Evolutionary conservation across 2,329 filamentous ascomycete genomes (phyloP).

Genomic region (Sporothrix curviconia): DNA sequence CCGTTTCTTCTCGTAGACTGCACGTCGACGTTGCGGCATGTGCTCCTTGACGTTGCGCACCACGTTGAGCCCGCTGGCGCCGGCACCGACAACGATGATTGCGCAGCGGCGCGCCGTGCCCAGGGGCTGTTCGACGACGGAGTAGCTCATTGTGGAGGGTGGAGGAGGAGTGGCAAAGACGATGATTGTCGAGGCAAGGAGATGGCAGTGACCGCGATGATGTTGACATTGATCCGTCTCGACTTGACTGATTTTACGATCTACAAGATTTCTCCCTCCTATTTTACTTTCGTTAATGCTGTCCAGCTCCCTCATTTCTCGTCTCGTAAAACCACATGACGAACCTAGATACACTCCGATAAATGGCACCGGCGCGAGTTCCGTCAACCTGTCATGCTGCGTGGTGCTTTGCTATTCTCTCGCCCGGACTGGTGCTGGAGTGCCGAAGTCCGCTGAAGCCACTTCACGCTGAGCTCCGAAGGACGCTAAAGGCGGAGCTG

Average conservation of each 20-base stretch:
- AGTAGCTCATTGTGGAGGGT: constrained; percentile 3
- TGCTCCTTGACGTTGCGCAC: constrained; percentile 10
- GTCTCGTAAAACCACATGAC: too few species aligned
- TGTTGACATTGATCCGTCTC: too few species aligned
- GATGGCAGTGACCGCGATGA: too few species aligned
- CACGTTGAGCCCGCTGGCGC: constrained; percentile 20
- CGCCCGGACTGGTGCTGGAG: not conserved
- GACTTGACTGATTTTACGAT: too few species aligned
- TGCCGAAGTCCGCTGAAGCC: not conserved
- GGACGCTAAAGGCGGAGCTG: too few species aligned
- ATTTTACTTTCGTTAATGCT: too few species aligned
- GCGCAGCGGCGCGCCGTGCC: constrained; percentile 15
- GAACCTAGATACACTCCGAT: too few species aligned
- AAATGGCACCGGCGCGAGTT: too few species aligned
- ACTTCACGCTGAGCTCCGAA: not conserved
- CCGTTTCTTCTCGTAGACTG: constrained; percentile 20
- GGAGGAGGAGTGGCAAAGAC: not conserved
- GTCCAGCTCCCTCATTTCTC: too few species aligned
- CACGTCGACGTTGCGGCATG: too few species aligned
- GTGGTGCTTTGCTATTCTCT: not conserved
- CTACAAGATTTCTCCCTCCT: too few species aligned
- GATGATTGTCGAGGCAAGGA: not conserved
- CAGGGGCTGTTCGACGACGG: constrained; percentile 10
- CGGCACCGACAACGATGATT: constrained; percentile 40
- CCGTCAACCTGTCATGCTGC: too few species aligned